Conservation (phyloP, 176 grass and related monocot species). For the Pontederia crassipes region DNA sequence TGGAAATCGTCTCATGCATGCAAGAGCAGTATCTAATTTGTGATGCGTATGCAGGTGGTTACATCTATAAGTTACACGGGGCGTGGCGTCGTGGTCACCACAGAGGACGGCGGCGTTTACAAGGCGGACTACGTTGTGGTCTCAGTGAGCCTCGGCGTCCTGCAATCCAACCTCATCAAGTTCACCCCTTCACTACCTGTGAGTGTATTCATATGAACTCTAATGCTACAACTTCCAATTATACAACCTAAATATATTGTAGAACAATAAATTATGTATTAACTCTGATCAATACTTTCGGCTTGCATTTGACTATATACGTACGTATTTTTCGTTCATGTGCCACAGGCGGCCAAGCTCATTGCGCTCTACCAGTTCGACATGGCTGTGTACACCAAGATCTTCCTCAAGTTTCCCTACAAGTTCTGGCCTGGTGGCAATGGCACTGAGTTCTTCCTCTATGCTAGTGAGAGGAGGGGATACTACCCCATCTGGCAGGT, state of each 20-base stretch:
- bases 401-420: conserved; percentile 55
- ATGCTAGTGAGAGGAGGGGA: conserved; percentile 43
- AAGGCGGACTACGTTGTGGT: conserved; percentile 46
- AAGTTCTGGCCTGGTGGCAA: conserved; percentile 49
- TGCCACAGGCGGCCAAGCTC: conserved; percentile 37
- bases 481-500: conserved; percentile 60
- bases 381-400: conserved; percentile 66
- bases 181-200: conserved; percentile 47
- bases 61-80: conserved; percentile 18
- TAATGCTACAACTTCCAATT: too few species aligned
- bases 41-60: conserved; percentile 28
- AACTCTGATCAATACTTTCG: too few species aligned
- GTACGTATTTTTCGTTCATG: too few species aligned
- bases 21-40: too few species aligned
- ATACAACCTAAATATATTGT: too few species aligned
- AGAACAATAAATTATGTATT: too few species aligned
- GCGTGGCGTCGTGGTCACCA: conserved; percentile 23
- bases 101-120: conserved; percentile 36
- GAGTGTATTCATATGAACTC: background rate
- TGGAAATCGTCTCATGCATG: too few species aligned
- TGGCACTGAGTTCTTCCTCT: conserved; percentile 51
- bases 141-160: conserved; percentile 44
- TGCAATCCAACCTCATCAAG: conserved; percentile 48
- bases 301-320: too few species aligned
- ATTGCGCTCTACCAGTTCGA: conserved; percentile 42